Percentiles rank a stretch among this genome's conserved stretches.
phyloP scores from a whole-genome alignment of 2,329 filamentous ascomycete species.

The Penicillium sp. region DNA sequence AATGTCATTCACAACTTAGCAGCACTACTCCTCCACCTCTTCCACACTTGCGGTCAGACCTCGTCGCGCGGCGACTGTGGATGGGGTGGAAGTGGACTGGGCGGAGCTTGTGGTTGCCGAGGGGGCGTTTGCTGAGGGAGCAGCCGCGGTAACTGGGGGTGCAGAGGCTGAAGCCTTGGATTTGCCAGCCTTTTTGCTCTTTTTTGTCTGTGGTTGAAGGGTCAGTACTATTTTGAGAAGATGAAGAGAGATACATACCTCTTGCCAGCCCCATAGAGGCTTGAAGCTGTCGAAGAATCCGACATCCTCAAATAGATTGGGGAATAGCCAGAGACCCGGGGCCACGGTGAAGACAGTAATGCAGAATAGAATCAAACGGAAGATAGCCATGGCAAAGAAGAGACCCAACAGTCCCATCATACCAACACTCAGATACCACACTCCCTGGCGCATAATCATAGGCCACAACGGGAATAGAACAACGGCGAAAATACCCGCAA shows the following conservation, averaged over 20 bases:
- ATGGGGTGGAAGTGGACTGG: constrained; percentile 34
- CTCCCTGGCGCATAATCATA: constrained; percentile 80
- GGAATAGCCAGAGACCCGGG: constrained; percentile 96
- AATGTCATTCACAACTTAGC: neutral
- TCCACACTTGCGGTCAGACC: constrained; percentile 47
- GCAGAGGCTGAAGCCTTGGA: constrained; percentile 2
- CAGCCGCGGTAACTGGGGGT: constrained; percentile 1
- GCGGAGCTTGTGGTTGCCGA: constrained; percentile 38
- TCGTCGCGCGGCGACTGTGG: constrained; percentile 34
- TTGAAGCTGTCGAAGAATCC: constrained; percentile 97
- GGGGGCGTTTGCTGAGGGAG: constrained; percentile 16
- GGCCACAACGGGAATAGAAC: constrained; percentile 98
- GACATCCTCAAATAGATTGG: constrained; percentile 97
- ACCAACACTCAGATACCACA: constrained; percentile 96
- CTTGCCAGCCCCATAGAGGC: constrained; percentile 97
- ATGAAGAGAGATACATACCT: constrained; percentile 57
- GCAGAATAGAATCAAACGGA: constrained; percentile 91
- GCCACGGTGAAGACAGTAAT: constrained; percentile 80
- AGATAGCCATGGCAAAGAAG: constrained; percentile 97
- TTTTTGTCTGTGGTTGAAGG: constrained; percentile 33
- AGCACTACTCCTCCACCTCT: constrained; percentile 43
- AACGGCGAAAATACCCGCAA: constrained; percentile 78
- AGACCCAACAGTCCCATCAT: constrained; percentile 84
- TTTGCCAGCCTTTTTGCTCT: constrained; percentile 41
- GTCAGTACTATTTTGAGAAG: neutral